A percentile compares a stretch with the other conserved stretches of the same genome.
phyloP scores from a whole-genome alignment of 2,329 filamentous ascomycete genomes.

The Cladophialophora exuberans region DNA sequence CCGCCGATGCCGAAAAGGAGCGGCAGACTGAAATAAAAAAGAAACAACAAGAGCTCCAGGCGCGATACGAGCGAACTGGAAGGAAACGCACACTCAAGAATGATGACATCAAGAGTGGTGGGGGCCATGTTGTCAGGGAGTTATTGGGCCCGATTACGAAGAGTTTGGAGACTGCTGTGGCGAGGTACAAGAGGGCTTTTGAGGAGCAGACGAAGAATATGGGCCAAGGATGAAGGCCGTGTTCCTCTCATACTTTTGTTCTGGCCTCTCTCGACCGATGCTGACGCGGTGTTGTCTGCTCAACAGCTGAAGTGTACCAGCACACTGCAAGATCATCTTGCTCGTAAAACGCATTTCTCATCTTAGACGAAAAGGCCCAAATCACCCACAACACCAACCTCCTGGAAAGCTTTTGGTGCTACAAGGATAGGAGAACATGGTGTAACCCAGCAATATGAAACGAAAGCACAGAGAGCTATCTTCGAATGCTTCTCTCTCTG shows the following conservation, averaged over 20 bases:
- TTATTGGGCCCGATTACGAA: slow-evolving; percentile 75
- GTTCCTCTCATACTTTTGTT: no score
- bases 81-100: slow-evolving; percentile 73
- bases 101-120: slow-evolving; percentile 68
- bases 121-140: slow-evolving; percentile 72
- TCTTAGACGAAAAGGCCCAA: no score
- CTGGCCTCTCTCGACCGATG: no score
- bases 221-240: slow-evolving; percentile 11
- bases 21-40: slow-evolving; percentile 60
- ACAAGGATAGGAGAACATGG: no score
- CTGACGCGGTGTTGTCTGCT: neutral
- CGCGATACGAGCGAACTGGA: slow-evolving; percentile 71
- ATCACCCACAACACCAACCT: no score
- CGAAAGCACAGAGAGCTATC: no score
- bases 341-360: no score
- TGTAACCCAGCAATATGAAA: no score
- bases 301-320: neutral
- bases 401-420: no score
- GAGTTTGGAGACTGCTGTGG: slow-evolving; percentile 70
- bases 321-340: no score
- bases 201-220: slow-evolving; percentile 56
- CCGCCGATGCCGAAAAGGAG: slow-evolving; percentile 76
- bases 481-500: no score
- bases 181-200: slow-evolving; percentile 72
- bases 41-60: slow-evolving; percentile 69